A percentile compares a stretch with the other conserved stretches of the same genome.
Evolutionary conservation across 164 flowering plant species (phyloP).

Genomic region (Protea cynaroides): DNA sequence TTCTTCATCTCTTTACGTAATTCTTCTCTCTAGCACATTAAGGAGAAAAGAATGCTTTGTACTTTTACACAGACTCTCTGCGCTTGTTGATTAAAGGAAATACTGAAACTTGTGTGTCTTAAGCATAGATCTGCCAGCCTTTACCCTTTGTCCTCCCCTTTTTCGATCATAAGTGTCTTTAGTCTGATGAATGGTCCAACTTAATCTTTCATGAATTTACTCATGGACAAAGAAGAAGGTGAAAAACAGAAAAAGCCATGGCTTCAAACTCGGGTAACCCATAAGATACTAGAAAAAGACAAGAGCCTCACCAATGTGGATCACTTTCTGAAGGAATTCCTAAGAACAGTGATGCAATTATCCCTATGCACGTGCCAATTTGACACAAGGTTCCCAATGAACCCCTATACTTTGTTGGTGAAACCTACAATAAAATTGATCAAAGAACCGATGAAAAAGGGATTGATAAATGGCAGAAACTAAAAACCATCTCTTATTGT

Average conservation of each 20-base stretch:
- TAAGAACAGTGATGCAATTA: slow-evolving; percentile 56
- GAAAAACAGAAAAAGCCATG: background rate
- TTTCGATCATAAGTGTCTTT: too few relatives aligned
- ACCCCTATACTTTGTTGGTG: slow-evolving; percentile 79
- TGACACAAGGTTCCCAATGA: slow-evolving; percentile 62
- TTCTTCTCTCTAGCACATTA: too few relatives aligned
- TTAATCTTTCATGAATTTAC: background rate
- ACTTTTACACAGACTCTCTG: too few relatives aligned
- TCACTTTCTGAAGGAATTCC: slow-evolving; percentile 62
- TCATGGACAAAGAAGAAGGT: background rate
- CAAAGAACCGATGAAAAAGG: slow-evolving; percentile 2
- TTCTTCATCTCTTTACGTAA: too few relatives aligned
- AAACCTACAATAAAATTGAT: slow-evolving; percentile 38
- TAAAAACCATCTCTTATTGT: background rate
- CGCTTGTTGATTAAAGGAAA: too few relatives aligned
- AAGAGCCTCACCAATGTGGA: slow-evolving; percentile 61
- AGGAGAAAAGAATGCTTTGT: too few relatives aligned
- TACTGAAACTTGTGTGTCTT: too few relatives aligned
- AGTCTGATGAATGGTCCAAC: too few relatives aligned
- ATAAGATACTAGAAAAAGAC: slow-evolving; percentile 5
- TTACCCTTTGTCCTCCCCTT: too few relatives aligned
- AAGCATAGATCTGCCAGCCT: too few relatives aligned
- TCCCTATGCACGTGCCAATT: slow-evolving; percentile 77
- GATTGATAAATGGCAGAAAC: background rate
- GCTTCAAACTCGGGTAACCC: background rate